phyloP scores from a whole-genome alignment of 306 rosid genomes.

The Prunus mongolica region DNA sequence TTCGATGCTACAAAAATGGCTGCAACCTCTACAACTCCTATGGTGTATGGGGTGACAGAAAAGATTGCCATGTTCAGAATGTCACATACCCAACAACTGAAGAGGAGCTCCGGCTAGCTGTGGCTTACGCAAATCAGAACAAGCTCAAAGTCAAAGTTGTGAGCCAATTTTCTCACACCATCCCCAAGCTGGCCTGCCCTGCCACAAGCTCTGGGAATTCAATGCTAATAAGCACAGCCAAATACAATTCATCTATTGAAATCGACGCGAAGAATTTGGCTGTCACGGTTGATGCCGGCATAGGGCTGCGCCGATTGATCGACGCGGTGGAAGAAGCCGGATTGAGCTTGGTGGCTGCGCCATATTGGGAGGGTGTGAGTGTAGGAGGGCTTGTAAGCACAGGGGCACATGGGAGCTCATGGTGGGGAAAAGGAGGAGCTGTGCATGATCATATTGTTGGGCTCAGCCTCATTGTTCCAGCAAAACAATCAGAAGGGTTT shows the following conservation, averaged over 20 bases:
- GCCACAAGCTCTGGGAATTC: background rate
- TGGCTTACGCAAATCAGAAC: slow-evolving; percentile 44
- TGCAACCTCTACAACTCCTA: slow-evolving; percentile 71
- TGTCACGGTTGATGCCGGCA: slow-evolving; percentile 36
- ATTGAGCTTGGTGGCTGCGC: slow-evolving; percentile 40
- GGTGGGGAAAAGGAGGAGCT: slow-evolving; percentile 76
- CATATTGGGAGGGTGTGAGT: slow-evolving; percentile 52
- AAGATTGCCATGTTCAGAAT: slow-evolving; percentile 33
- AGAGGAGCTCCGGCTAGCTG: slow-evolving; percentile 46
- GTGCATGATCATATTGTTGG: slow-evolving; percentile 68
- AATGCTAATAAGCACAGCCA: slow-evolving; percentile 28
- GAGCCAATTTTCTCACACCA: slow-evolving; percentile 61
- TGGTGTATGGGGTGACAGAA: slow-evolving; percentile 65
- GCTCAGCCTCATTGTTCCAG: slow-evolving; percentile 50
- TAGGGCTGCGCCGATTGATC: slow-evolving; percentile 32
- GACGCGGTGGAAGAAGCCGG: slow-evolving; percentile 33
- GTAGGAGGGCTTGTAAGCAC: slow-evolving; percentile 40
- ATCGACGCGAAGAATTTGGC: slow-evolving; percentile 15
- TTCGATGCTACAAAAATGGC: slow-evolving; percentile 39
- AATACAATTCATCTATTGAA: slow-evolving; percentile 15
- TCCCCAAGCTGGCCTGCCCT: slow-evolving; percentile 67
- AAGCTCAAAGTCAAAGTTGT: slow-evolving; percentile 52
- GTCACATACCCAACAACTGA: slow-evolving; percentile 56
- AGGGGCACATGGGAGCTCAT: slow-evolving; percentile 49
- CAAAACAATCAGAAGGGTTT: slow-evolving; percentile 46